Percentiles rank a stretch among this genome's conserved stretches.
Evolutionary conservation across 2,329 filamentous ascomycete species (phyloP).

Genomic region (Phaeosphaeria sp.): DNA sequence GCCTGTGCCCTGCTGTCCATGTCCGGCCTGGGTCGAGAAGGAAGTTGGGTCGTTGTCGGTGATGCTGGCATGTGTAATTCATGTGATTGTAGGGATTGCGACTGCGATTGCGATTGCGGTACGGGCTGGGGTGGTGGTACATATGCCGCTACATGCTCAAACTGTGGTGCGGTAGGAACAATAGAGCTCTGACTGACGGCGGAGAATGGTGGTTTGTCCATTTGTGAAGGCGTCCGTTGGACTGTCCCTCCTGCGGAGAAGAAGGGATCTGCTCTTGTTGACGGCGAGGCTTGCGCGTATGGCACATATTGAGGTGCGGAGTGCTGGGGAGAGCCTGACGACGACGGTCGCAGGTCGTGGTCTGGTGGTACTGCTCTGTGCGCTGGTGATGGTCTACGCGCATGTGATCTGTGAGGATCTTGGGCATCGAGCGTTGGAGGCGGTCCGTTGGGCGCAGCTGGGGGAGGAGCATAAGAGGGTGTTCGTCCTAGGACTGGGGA

Average conservation of each 20-base stretch:
- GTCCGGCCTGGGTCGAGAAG: constrained; percentile 26
- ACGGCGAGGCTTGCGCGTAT: constrained; percentile 26
- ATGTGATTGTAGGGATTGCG: constrained; percentile 17
- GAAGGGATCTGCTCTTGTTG: constrained; percentile 25
- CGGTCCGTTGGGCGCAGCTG: constrained; percentile 15
- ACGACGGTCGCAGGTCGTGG: constrained; percentile 31
- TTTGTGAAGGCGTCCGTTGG: constrained; percentile 19
- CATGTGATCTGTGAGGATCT: constrained; percentile 40
- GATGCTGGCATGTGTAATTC: constrained; percentile 5
- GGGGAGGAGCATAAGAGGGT: constrained; percentile 24
- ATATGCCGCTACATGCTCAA: constrained; percentile 22
- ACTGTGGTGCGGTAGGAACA: constrained; percentile 31
- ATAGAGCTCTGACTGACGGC: constrained; percentile 25
- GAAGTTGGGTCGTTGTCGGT: constrained; percentile 15
- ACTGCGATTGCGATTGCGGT: constrained; percentile 10
- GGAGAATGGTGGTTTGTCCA: constrained; percentile 24
- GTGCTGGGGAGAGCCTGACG: constrained; percentile 36
- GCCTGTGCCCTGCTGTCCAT: constrained; percentile 13
- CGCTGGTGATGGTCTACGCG: constrained; percentile 37
- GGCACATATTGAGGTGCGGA: constrained; percentile 32
- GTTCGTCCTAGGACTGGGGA: constrained; percentile 24
- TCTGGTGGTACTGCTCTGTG: constrained; percentile 34
- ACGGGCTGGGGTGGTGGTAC: constrained; percentile 15
- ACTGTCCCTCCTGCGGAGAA: constrained; percentile 20
- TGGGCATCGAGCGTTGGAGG: constrained; percentile 28